These are phyloP conservation scores for Fusarium sp. DNA, from an alignment of 2,329 filamentous ascomycete genomes.

Conservation along the genomic window DNA sequence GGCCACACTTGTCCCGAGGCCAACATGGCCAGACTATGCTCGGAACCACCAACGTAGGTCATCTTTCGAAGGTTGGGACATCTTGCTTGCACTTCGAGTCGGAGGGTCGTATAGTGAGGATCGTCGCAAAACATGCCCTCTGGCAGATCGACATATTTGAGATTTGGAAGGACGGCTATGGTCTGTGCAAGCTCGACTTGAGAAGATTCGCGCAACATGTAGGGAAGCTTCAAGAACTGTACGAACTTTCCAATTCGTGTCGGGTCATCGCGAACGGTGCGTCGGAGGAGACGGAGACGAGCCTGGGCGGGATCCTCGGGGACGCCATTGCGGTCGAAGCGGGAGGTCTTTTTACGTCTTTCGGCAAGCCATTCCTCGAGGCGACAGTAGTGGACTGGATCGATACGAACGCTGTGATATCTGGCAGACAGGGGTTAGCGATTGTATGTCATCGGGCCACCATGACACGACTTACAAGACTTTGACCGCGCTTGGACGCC, in stretches of 20 bases:
- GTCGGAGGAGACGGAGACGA: conserved; percentile 81
- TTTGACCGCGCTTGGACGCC: conserved; percentile 66
- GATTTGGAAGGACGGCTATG: conserved; percentile 84
- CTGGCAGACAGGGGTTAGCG: conserved; percentile 56
- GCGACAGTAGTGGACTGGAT: conserved; percentile 93
- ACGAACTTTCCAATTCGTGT: conserved; percentile 75
- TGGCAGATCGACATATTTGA: conserved; percentile 90
- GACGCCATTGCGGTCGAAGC: conserved; percentile 80
- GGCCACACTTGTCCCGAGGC: conserved; percentile 74
- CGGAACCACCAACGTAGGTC: conserved; percentile 82
- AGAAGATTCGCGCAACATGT: conserved; percentile 91
- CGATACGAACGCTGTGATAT: conserved; percentile 90
- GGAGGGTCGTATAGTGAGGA: conserved; percentile 76
- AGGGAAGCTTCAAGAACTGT: conserved; percentile 86
- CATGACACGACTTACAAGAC: conserved; percentile 67
- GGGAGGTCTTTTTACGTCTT: conserved; percentile 77
- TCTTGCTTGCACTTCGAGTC: conserved; percentile 84
- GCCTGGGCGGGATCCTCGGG: conserved; percentile 82
- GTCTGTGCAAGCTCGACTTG: conserved; percentile 87
- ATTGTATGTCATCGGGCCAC: conserved; percentile 1
- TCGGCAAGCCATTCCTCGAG: conserved; percentile 85
- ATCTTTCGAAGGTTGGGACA: conserved; percentile 90
- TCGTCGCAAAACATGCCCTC: conserved; percentile 90
- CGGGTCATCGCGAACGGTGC: conserved; percentile 82
- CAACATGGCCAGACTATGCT: conserved; percentile 79